Conservation (phyloP, 495 filamentous ascomycete species). For the Penicillium psychrofluorescens region DNA sequence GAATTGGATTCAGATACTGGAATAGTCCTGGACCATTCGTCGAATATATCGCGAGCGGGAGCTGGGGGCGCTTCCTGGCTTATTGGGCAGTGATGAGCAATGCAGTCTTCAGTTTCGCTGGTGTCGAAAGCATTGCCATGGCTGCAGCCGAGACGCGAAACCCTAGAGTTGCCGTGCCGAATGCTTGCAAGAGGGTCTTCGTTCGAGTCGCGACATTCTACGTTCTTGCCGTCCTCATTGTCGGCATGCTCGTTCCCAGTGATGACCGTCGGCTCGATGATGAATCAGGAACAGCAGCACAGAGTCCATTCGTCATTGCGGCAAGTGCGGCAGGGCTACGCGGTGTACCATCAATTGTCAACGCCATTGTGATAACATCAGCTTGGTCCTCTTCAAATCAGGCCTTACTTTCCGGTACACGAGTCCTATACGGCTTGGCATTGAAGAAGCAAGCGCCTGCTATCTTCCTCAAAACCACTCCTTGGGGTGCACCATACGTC, state of each 20-base stretch:
- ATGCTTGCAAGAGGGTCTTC: constrained; percentile 38
- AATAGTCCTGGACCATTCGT: constrained; percentile 44
- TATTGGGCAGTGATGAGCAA: constrained; percentile 55
- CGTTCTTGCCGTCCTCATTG: constrained; percentile 33
- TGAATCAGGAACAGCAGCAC: constrained; percentile 25
- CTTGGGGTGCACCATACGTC: constrained; percentile 54
- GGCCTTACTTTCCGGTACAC: constrained; percentile 38
- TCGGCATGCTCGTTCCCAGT: constrained; percentile 44
- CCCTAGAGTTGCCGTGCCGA: constrained; percentile 37
- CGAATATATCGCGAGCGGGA: constrained; percentile 33
- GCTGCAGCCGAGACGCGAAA: constrained; percentile 43
- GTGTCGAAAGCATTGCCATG: constrained; percentile 46
- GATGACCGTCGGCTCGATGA: constrained; percentile 38
- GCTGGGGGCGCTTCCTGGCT: constrained; percentile 43
- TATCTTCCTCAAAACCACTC: constrained; percentile 48
- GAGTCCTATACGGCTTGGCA: constrained; percentile 40
- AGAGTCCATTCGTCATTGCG: constrained; percentile 51
- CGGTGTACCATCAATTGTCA: constrained; percentile 44
- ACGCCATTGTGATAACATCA: constrained; percentile 40
- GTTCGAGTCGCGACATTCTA: constrained; percentile 37
- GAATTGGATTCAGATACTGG: constrained; percentile 44
- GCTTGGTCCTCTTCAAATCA: constrained; percentile 46
- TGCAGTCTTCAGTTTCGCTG: constrained; percentile 53
- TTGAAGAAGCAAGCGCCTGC: constrained; percentile 37
- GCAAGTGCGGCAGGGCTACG: constrained; percentile 32